Conservation (phyloP, 805 yeast species). For the Myxozyma monticola region DNA sequence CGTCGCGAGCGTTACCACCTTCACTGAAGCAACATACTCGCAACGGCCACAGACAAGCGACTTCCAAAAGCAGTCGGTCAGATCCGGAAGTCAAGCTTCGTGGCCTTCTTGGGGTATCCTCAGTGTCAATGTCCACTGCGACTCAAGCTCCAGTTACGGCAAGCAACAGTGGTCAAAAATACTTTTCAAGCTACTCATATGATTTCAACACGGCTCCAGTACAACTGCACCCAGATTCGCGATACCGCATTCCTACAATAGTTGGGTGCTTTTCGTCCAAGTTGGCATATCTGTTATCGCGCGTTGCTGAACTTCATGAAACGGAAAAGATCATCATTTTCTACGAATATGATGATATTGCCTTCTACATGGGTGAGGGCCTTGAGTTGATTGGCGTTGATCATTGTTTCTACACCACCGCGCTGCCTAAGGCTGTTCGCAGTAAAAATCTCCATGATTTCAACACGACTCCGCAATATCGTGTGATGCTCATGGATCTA, state of each 20-base stretch:
- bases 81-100: too few relatives aligned
- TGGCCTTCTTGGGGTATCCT: too few relatives aligned
- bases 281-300: slow-evolving; percentile 57
- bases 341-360: slow-evolving; percentile 71
- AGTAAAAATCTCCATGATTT: slow-evolving; percentile 55
- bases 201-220: slow-evolving; percentile 2
- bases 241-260: slow-evolving; percentile 28
- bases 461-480: slow-evolving; percentile 48
- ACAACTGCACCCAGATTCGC: slow-evolving; percentile 4
- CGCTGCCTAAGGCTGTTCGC: slow-evolving; percentile 52
- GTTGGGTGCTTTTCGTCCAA: slow-evolving; percentile 65
- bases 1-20: too few relatives aligned
- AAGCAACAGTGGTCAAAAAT: not conserved
- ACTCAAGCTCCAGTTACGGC: not conserved
- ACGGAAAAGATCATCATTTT: slow-evolving; percentile 58
- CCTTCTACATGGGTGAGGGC: slow-evolving; percentile 64
- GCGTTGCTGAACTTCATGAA: slow-evolving; percentile 50
- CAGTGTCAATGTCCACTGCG: not conserved
- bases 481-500: slow-evolving; percentile 64
- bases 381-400: slow-evolving; percentile 61
- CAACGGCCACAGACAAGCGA: too few relatives aligned
- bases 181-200: slow-evolving; percentile 4
- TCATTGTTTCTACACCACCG: slow-evolving; percentile 65
- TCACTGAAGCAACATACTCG: too few relatives aligned
- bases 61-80: too few relatives aligned